Conservation (phyloP, 2,329 filamentous ascomycete species). For the Mycogone perniciosa region DNA sequence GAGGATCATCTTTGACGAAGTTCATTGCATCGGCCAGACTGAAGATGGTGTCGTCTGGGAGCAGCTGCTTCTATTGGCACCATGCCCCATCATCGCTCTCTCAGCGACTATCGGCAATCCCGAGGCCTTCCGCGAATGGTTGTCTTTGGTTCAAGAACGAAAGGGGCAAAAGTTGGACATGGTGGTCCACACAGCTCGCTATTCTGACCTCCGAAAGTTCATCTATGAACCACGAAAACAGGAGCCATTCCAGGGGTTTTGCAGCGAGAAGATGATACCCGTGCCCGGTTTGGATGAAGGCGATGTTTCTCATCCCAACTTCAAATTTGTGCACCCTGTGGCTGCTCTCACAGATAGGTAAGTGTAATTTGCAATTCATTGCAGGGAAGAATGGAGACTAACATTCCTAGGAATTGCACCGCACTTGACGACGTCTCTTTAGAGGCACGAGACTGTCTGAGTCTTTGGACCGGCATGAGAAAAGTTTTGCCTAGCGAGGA, state of each 20-base stretch:
- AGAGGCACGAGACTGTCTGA: constrained; percentile 10
- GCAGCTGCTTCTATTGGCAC: constrained; percentile 65
- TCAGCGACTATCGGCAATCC: constrained; percentile 77
- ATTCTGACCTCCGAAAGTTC: constrained; percentile 74
- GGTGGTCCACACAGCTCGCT: constrained; percentile 62
- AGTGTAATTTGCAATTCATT: constrained; percentile 1
- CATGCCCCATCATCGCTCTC: constrained; percentile 71
- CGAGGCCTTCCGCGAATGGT: constrained; percentile 61
- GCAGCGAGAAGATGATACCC: constrained; percentile 34
- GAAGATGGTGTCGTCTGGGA: constrained; percentile 76
- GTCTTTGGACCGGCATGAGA: constrained; percentile 1
- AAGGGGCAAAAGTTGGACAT: constrained; percentile 60
- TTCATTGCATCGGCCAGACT: constrained; percentile 71
- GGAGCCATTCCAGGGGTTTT: constrained; percentile 47
- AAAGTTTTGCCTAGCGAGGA: constrained; percentile 2
- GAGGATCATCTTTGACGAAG: constrained; percentile 76
- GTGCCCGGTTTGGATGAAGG: constrained; percentile 40
- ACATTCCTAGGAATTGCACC: constrained; percentile 1
- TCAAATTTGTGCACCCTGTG: constrained; percentile 61
- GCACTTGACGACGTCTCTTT: constrained; percentile 8
- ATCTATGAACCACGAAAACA: constrained; percentile 48
- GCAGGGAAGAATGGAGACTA: background rate
- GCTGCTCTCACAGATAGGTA: constrained; percentile 53
- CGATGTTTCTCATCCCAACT: constrained; percentile 30
- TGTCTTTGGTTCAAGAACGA: constrained; percentile 55